Base-by-base conservation (phyloP, 306 rosid genomes). In the Trifolium subterraneum region DNA sequence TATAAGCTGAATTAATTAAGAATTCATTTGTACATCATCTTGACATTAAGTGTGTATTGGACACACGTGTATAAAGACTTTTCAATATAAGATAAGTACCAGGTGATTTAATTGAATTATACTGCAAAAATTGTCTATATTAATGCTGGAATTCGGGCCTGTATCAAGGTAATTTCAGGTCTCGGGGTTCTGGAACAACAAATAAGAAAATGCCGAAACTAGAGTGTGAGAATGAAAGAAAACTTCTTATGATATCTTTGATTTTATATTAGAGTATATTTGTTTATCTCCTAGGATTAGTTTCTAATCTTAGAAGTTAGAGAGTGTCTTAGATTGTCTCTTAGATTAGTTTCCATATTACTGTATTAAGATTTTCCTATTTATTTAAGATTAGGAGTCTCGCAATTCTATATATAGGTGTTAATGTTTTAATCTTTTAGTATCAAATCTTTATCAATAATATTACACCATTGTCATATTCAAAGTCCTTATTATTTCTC, bases 21-120 rank as follows among this genome's bases (percentile, higher is more conserved):
- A 56, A 22, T 56, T 56, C 63, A 56, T 56, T 23, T 23, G 35
- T 23, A 56, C 36, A 23, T 58, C 16, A 25, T 58, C 10, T 23
- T 58, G 63, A 56, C 63, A 56, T 23, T n/a, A 48, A n/a, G 55
- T 12, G 63, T 56, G 63, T 5, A 56, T 56, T 56, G 35, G 35
- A 7, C 16, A 12, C 63, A 56, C 16, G 2, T 2, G 63, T 27
- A 25, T 25, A 12, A 12, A 58, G 18, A 58, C 6, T 9, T 2
- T 58, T 58, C 16, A 22, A 23, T 56, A 56, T 56, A 55, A 10
- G 1, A 13, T 56, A 13, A 25, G 36, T 23, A 56, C 63, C 35
- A 22, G 35, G 15, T 11, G 63, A 12, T 56, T 56, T 23, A 58
- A 25, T n/a, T 23, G 64, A 58, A 58, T 11, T 23, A 23, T 56